These are phyloP conservation scores for Rhizopogon vulgaris DNA, from an alignment of 768 basidiomycete genomes.

Conservation along the genomic window DNA sequence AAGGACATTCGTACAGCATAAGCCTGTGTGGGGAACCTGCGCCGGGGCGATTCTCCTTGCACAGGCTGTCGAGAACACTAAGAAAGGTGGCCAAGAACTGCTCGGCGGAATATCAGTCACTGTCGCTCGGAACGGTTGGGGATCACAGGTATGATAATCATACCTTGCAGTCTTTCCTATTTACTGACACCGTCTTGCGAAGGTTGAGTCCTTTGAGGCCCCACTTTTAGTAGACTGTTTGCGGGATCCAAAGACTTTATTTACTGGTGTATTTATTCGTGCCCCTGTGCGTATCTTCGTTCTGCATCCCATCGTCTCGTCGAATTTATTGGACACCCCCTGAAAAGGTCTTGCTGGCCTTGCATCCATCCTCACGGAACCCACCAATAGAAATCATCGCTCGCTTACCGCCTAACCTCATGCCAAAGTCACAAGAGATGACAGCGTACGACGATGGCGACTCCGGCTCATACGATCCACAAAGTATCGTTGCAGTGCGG, in stretches of 20 bases:
- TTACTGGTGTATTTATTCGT: slow-evolving; percentile 88
- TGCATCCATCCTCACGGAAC: slow-evolving; percentile 41
- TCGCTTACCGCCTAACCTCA: slow-evolving; percentile 51
- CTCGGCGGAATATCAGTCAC: slow-evolving; percentile 75
- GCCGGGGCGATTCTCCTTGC: slow-evolving; percentile 91
- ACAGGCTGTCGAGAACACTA: slow-evolving; percentile 64
- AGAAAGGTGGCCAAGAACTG: slow-evolving; percentile 84
- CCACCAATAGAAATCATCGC: slow-evolving; percentile 67
- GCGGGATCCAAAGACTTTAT: slow-evolving; percentile 51
- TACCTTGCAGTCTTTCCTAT: background rate
- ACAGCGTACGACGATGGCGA: slow-evolving; percentile 35
- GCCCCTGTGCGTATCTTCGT: slow-evolving; percentile 59
- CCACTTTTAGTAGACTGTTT: slow-evolving; percentile 61
- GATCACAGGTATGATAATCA: slow-evolving; percentile 63
- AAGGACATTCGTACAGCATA: slow-evolving; percentile 58
- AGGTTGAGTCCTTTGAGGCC: slow-evolving; percentile 91
- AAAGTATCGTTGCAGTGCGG: slow-evolving; percentile 74
- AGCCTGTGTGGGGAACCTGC: slow-evolving; percentile 93
- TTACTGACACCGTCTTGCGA: slow-evolving; percentile 1
- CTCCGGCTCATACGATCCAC: slow-evolving; percentile 47
- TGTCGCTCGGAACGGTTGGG: slow-evolving; percentile 88
- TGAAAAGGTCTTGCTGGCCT: slow-evolving; percentile 55
- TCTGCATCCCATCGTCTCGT: background rate
- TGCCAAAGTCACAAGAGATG: slow-evolving; percentile 32
- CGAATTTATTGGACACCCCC: background rate